Percentiles rank a stretch among this genome's conserved stretches.
Evolutionary conservation across 2,329 filamentous ascomycete species (phyloP).

Genomic region (Botrytis deweyae): DNA sequence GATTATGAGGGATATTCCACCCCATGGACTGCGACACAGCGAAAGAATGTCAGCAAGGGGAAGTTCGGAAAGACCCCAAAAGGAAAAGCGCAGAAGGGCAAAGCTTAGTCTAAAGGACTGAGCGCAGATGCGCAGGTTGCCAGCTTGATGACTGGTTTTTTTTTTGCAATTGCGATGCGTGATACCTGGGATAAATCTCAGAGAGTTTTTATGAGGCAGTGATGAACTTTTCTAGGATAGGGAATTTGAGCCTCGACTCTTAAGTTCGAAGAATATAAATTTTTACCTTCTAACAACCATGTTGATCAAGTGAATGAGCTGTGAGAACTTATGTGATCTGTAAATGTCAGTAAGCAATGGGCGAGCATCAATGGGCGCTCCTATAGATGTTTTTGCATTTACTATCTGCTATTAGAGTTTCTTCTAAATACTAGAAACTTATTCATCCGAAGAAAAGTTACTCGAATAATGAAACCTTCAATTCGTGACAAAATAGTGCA

Average conservation of each 20-base stretch:
- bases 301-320: neutral
- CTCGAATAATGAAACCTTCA: too few species aligned
- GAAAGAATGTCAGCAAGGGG: neutral
- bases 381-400: rapidly evolving
- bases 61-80: rapidly evolving
- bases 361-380: too few species aligned
- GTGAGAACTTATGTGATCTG: rapidly evolving
- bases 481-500: too few species aligned
- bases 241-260: rapidly evolving
- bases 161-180: neutral
- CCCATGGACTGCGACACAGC: neutral
- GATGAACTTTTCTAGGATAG: neutral
- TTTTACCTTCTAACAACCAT: rapidly evolving
- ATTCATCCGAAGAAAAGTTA: too few species aligned
- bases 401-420: too few species aligned
- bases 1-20: neutral
- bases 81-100: neutral
- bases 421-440: too few species aligned
- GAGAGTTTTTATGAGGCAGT: neutral
- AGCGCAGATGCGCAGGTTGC: neutral
- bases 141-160: neutral
- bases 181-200: neutral
- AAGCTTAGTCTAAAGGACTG: rapidly evolving
- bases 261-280: neutral
- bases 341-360: too few species aligned